phyloP scores from a whole-genome alignment of 768 basidiomycete species.

The Rhizopogon vulgaris region DNA sequence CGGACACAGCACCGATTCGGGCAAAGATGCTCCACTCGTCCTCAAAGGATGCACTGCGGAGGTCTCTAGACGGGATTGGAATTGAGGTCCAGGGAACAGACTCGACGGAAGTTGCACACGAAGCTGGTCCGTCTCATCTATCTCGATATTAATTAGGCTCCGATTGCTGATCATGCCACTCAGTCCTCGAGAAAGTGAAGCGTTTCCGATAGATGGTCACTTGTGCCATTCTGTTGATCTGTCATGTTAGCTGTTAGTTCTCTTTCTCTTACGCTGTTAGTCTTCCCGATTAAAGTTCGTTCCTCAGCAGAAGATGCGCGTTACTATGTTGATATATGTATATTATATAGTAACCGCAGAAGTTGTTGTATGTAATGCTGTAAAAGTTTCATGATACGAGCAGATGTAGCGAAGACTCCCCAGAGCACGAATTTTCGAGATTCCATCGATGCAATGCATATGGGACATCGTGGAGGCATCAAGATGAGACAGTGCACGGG shows the following conservation, averaged over 20 bases:
- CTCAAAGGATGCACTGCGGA: conserved; percentile 76
- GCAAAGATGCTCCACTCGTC: conserved; percentile 92
- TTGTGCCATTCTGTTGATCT: background rate
- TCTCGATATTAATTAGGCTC: background rate
- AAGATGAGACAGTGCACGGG: too few relatives aligned
- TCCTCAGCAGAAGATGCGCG: background rate
- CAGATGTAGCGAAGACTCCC: background rate
- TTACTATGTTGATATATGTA: background rate
- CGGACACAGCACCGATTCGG: conserved; percentile 79
- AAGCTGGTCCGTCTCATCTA: conserved; percentile 46
- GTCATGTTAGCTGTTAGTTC: background rate
- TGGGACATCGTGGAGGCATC: background rate
- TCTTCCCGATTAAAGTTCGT: background rate
- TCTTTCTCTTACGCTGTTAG: background rate
- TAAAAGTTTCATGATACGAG: background rate
- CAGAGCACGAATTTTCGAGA: background rate
- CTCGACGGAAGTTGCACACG: conserved; percentile 60
- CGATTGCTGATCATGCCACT: background rate
- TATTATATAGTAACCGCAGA: background rate
- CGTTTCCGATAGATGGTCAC: background rate
- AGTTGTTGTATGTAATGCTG: background rate
- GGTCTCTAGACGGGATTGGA: conserved; percentile 66
- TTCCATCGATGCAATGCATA: background rate
- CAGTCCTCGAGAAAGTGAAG: background rate
- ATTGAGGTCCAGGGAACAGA: conserved; percentile 87